Evolutionary conservation across 192 early-diverging fungal genomes (phyloP).

Genomic region (Allomyces arbusculus): DNA sequence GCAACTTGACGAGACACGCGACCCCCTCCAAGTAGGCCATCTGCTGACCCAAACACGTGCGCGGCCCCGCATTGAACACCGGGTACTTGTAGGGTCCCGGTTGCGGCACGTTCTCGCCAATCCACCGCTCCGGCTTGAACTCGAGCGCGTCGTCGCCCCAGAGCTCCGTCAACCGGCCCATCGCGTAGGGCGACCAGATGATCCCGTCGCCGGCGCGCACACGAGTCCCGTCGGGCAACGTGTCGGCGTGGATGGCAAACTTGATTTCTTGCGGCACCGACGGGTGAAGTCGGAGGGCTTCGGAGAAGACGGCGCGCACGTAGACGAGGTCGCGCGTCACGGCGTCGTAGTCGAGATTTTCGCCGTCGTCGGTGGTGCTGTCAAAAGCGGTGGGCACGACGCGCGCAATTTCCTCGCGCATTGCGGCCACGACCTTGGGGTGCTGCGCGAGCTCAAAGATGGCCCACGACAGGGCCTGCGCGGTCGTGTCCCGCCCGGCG

Average conservation of each 20-base stretch:
- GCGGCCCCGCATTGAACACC: constrained; percentile 38
- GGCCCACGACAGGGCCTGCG: constrained; percentile 36
- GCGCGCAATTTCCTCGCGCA: constrained; percentile 3
- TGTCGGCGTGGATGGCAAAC: constrained; percentile 26
- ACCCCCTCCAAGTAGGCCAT: neutral
- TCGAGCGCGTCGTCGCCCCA: constrained; percentile 44
- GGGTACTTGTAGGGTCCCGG: constrained; percentile 22
- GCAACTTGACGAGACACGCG: neutral
- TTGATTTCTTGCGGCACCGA: constrained; percentile 39
- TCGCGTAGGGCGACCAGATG: constrained; percentile 24
- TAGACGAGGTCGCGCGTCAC: constrained; percentile 24
- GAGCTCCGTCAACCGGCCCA: constrained; percentile 24
- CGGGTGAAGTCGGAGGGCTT: constrained; percentile 44
- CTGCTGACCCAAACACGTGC: constrained; percentile 1
- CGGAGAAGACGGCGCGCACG: constrained; percentile 29
- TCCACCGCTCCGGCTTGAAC: constrained; percentile 46
- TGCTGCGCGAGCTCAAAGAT: constrained; percentile 19
- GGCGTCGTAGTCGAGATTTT: constrained; percentile 5
- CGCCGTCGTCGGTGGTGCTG: too few species aligned
- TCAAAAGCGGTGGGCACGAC: neutral
- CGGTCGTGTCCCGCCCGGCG: constrained; percentile 33
- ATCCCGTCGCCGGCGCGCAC: constrained; percentile 30
- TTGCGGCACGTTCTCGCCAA: constrained; percentile 10
- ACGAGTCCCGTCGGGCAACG: constrained; percentile 34
- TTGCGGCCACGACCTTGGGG: constrained; percentile 11